Conservation (phyloP, 1,284 basidiomycete genomes). For the Ganoderma lucidum region DNA sequence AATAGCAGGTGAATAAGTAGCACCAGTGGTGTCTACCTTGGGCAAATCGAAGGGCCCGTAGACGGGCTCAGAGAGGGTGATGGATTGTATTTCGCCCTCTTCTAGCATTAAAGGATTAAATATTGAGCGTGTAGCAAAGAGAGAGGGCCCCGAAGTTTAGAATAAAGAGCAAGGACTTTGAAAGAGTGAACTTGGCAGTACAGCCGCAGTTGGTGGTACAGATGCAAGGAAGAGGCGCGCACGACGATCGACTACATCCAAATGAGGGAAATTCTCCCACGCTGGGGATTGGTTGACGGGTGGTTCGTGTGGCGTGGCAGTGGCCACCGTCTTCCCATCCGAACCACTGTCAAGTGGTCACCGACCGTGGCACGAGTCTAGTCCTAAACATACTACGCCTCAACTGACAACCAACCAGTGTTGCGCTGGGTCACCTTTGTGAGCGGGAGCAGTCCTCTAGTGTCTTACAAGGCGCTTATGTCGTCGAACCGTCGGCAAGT, state of each 20-base stretch:
- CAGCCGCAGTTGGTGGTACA: background rate
- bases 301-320: constrained; percentile 30
- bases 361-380: background rate
- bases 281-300: constrained; percentile 23
- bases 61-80: background rate
- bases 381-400: background rate
- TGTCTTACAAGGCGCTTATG: constrained; percentile 1
- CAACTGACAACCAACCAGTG: background rate
- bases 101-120: constrained; percentile 17
- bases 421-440: background rate
- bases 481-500: constrained; percentile 14
- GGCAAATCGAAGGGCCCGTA: background rate
- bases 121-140: background rate
- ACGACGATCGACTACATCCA: constrained; percentile 25
- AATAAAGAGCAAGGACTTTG: background rate
- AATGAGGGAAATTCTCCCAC: constrained; percentile 26
- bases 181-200: background rate
- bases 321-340: constrained; percentile 16
- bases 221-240: constrained; percentile 18
- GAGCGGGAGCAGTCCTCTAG: background rate
- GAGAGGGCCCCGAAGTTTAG: background rate
- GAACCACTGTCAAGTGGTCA: constrained; percentile 3
- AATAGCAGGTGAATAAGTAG: constrained; percentile 55
- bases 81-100: constrained; percentile 24
- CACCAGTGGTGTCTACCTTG: constrained; percentile 28